Percentiles rank a stretch among this genome's conserved stretches.
These are phyloP conservation scores for Truncatella angustata DNA, from an alignment of 2,329 filamentous ascomycete species.

Conservation along the genomic window DNA sequence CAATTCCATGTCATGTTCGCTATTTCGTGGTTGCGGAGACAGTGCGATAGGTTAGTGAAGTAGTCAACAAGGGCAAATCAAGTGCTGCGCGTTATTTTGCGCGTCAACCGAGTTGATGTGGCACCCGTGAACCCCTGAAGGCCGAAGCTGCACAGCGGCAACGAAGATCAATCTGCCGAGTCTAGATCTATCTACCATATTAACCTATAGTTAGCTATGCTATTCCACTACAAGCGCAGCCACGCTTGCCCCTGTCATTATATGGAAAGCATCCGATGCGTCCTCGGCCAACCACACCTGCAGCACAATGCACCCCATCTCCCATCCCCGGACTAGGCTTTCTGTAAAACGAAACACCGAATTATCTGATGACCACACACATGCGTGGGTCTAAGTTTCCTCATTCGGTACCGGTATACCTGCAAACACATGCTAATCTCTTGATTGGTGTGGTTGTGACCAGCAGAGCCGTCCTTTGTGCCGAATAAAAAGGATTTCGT, in stretches of 20 bases:
- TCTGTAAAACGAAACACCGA: conserved; percentile 1
- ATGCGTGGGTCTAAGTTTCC: background rate
- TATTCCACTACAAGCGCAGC: background rate
- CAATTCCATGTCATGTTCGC: too few relatives aligned
- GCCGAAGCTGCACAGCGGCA: too few relatives aligned
- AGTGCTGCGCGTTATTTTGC: too few relatives aligned
- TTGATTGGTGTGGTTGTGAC: background rate
- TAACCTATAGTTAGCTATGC: too few relatives aligned
- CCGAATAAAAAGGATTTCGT: background rate
- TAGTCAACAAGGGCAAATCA: too few relatives aligned
- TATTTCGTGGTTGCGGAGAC: too few relatives aligned
- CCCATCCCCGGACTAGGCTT: background rate
- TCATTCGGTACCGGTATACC: background rate
- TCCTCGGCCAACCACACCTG: background rate
- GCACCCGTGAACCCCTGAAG: too few relatives aligned
- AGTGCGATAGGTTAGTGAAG: too few relatives aligned
- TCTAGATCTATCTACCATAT: too few relatives aligned
- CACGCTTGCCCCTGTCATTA: conserved; percentile 1
- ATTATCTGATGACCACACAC: background rate
- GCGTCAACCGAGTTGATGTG: too few relatives aligned
- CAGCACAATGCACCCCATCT: background rate
- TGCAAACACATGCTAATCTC: background rate
- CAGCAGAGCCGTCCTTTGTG: background rate
- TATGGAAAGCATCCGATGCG: background rate
- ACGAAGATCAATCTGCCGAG: too few relatives aligned